phyloP scores from a whole-genome alignment of 164 flowering plant genomes.

The Pachysandra terminalis region DNA sequence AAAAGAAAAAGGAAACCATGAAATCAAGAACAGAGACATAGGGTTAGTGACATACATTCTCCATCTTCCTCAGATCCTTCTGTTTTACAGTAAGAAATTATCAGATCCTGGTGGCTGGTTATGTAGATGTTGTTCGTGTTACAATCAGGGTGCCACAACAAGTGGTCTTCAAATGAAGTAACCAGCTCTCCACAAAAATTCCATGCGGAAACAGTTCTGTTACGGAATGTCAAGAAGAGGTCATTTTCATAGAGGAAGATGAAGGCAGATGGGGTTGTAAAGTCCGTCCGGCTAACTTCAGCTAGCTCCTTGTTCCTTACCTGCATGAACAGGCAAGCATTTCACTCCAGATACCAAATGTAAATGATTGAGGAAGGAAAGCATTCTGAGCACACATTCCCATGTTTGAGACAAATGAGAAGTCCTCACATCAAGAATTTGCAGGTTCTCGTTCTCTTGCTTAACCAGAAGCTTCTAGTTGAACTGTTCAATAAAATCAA shows the following conservation, averaged over 20 bases:
- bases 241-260: slow-evolving; percentile 17
- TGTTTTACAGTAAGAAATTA: slow-evolving; percentile 16
- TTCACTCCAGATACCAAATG: neutral
- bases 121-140: slow-evolving; percentile 18
- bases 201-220: slow-evolving; percentile 13
- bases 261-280: slow-evolving; percentile 18
- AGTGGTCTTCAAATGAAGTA: slow-evolving; percentile 17
- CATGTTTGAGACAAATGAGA: too few relatives aligned
- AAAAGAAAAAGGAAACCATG: neutral
- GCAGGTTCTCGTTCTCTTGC: neutral
- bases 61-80: slow-evolving; percentile 14
- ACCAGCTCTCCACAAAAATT: slow-evolving; percentile 18
- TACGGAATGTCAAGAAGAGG: slow-evolving; percentile 19
- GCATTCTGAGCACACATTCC: neutral
- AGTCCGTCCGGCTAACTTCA: slow-evolving; percentile 16
- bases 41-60: slow-evolving; percentile 6
- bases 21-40: neutral
- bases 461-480: neutral
- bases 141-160: slow-evolving; percentile 18
- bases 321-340: slow-evolving; percentile 1
- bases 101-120: slow-evolving; percentile 17
- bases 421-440: neutral
- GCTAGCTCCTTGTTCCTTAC: slow-evolving; percentile 13
- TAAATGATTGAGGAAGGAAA: neutral
- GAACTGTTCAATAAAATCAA: neutral